Base-by-base conservation (phyloP, 495 filamentous ascomycete genomes). In the Apodospora peruviana region DNA sequence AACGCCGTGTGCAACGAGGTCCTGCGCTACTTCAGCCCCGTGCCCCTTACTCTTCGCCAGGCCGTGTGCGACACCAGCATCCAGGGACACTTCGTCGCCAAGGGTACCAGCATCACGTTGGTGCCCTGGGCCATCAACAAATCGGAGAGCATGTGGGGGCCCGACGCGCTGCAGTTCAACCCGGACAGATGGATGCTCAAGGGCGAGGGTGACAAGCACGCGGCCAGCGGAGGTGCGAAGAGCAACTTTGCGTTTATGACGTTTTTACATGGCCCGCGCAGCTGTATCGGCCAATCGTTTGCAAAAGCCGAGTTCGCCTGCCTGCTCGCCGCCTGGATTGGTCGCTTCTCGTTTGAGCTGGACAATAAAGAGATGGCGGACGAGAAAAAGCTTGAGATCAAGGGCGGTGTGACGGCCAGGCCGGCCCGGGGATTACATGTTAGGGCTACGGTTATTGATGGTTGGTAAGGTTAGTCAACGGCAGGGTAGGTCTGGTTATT, bases 231-330 rank as follows among this genome's bases (percentile, higher is more conserved):
- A 14, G 77, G 75, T 8, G 75, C 77, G 7, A 45, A 54, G 8
- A 82, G 77, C 64, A 81, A 84, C 50, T 82, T 74, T 41, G 72
- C 70, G 24, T 79, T 82, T 57, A 56, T 85, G 61, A 82, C 80
- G 0, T 84, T 84, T 52, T 58, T 83, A 22, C 79, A 81, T 48
- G 82, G 82, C 0, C 74, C 81, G 3, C 57, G 81, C 42, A 78
- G 74, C 35, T 85, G 82, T 55, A 84, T 85, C 43, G 82, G 82
- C 5, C 70, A 73, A 64, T 74, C 74, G 2, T 98, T 98, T 68
- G 86, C 90, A 0, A 86, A 82, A 65, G 73, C 81, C 0, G 93
- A 96, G 73, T 87, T 94, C 62, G 87, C 86, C 7, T 88, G 82
- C 58, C 66, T 96, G 54, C 51, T 98, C 41, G 91, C 89, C 43